phyloP scores from a whole-genome alignment of 345 rosid species.

The Salix viminalis region DNA sequence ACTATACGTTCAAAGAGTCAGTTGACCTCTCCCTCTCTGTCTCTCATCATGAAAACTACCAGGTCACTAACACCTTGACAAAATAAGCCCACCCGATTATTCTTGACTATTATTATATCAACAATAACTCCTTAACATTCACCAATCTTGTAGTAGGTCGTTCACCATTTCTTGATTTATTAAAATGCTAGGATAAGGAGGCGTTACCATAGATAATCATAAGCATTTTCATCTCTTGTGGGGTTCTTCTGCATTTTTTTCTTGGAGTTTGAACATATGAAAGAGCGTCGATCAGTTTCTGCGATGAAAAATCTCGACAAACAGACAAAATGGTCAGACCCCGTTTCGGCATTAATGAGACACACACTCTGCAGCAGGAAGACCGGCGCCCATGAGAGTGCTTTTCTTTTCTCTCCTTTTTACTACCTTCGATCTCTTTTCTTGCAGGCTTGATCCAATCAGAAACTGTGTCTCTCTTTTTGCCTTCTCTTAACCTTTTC shows the following conservation, averaged over 20 bases:
- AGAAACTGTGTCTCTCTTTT: slow-evolving; percentile 17
- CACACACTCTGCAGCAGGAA: slow-evolving; percentile 23
- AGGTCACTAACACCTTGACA: slow-evolving; percentile 15
- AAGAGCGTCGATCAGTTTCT: slow-evolving; percentile 12
- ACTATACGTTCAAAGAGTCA: background rate
- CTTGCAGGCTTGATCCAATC: slow-evolving; percentile 35
- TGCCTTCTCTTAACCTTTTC: slow-evolving; percentile 17
- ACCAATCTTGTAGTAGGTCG: slow-evolving; percentile 12
- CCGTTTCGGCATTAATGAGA: slow-evolving; percentile 27
- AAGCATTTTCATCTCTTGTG: background rate
- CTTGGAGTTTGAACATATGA: background rate
- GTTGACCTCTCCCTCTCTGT: background rate
- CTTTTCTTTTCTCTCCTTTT: slow-evolving; percentile 13
- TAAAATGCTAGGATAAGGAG: slow-evolving; percentile 3
- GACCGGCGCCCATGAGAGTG: slow-evolving; percentile 15
- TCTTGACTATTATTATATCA: slow-evolving; percentile 1
- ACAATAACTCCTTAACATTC: slow-evolving; percentile 5
- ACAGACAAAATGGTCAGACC: slow-evolving; percentile 40
- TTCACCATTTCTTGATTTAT: background rate
- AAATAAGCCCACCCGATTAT: slow-evolving; percentile 20
- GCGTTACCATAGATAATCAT: background rate
- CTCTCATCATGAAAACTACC: background rate
- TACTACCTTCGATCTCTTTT: slow-evolving; percentile 2
- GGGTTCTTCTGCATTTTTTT: background rate
- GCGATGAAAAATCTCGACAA: slow-evolving; percentile 48